A percentile compares a stretch with the other conserved stretches of the same genome.
These are phyloP conservation scores for Dillenia turbinata DNA, from an alignment of 164 flowering plant species.

Conservation along the genomic window DNA sequence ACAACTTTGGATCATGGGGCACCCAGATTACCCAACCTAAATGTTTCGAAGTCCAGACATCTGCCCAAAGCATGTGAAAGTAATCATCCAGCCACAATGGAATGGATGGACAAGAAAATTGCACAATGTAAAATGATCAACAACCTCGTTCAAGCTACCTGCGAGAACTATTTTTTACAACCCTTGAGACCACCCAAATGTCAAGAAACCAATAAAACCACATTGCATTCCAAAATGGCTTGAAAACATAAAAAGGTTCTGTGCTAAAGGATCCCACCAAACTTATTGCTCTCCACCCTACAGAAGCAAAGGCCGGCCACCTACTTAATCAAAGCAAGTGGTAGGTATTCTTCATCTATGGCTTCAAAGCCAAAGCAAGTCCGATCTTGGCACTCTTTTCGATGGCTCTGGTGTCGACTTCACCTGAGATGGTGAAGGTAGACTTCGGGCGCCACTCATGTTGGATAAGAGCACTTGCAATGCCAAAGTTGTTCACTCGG, in stretches of 20 bases:
- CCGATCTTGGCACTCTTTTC: constrained; percentile 85
- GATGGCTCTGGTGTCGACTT: constrained; percentile 72
- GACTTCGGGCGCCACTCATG: constrained; percentile 87
- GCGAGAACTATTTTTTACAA: constrained; percentile 26
- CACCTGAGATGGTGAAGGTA: constrained; percentile 70
- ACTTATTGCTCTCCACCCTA: constrained; percentile 25
- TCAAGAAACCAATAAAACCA: constrained; percentile 2
- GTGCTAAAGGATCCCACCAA: constrained; percentile 1
- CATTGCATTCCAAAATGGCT: constrained; percentile 1
- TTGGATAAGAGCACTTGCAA: constrained; percentile 74
- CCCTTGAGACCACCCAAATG: constrained; percentile 22
- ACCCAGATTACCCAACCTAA: no score
- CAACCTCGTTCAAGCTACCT: constrained; percentile 12
- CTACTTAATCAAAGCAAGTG: not conserved
- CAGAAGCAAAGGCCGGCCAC: constrained; percentile 1
- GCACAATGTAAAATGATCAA: not conserved
- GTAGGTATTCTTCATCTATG: constrained; percentile 16
- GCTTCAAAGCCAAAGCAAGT: constrained; percentile 70
- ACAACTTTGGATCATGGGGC: no score
- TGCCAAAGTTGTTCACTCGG: constrained; percentile 66
- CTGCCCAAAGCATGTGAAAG: no score
- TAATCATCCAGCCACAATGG: no score
- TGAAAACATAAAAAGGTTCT: no score
- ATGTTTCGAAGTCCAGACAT: no score
- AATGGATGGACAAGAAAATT: not conserved